Percentiles rank a stretch among this genome's conserved stretches.
These are phyloP conservation scores for Erodium trifolium DNA, from an alignment of 441 rosid species.

Conservation along the genomic window DNA sequence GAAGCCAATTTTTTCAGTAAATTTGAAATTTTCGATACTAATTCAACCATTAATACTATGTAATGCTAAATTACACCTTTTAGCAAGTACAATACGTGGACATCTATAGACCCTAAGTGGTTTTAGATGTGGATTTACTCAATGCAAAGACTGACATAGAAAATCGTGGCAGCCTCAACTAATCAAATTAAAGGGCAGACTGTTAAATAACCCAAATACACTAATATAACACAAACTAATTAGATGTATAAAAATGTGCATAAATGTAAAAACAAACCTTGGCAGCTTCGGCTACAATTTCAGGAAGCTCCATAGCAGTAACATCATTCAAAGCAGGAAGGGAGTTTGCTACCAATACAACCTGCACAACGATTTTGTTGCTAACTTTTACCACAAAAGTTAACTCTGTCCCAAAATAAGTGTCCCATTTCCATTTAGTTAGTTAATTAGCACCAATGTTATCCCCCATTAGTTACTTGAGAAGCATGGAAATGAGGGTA, in stretches of 20 bases:
- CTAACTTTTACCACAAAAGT: conserved; percentile 1
- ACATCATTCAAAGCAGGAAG: conserved; percentile 94
- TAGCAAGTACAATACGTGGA: not conserved
- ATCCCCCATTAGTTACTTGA: not conserved
- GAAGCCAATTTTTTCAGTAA: not conserved
- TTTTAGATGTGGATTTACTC: not conserved
- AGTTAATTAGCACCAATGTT: not conserved
- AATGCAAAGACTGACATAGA: not conserved
- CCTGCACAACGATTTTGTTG: conserved; percentile 38
- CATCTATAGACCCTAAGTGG: not conserved
- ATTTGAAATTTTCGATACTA: not conserved
- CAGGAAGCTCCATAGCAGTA: conserved; percentile 98
- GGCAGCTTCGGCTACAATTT: conserved; percentile 94
- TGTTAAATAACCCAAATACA: not conserved
- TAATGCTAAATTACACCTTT: not conserved
- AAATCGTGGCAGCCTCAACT: not conserved
- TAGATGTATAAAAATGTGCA: not conserved
- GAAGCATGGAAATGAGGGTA: not conserved
- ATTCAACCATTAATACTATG: not conserved
- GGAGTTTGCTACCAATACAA: conserved; percentile 92
- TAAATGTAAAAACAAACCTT: conserved; percentile 43
- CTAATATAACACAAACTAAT: not conserved
- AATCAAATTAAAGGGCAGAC: not conserved
- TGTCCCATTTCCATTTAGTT: not conserved
- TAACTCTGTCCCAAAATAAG: not conserved